Percentiles rank a stretch among this genome's conserved stretches.
phyloP scores from a whole-genome alignment of 495 filamentous ascomycete species.

The Achaetomiella virescens region DNA sequence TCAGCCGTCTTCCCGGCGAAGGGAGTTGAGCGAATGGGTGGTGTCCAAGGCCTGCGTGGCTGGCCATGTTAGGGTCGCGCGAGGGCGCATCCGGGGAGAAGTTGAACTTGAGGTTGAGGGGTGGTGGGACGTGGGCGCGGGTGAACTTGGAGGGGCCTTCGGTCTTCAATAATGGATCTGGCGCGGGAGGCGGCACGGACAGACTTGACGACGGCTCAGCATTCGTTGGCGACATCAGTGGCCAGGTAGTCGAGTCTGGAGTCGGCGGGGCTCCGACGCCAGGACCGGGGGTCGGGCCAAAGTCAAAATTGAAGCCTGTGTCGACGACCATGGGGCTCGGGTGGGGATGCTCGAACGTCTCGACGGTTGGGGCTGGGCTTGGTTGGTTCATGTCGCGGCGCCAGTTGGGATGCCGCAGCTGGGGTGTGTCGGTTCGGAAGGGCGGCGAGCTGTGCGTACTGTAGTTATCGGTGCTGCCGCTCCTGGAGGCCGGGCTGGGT shows the following conservation, averaged over 20 bases:
- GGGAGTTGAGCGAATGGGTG: conserved; percentile 13
- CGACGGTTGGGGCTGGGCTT: conserved; percentile 3
- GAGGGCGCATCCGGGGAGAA: conserved; percentile 26
- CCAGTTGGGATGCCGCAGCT: conserved; percentile 16
- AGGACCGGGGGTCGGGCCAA: conserved; percentile 12
- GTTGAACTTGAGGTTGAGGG: conserved; percentile 24
- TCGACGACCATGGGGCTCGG: conserved; percentile 11
- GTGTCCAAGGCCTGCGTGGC: conserved; percentile 17
- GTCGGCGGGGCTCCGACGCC: conserved; percentile 12
- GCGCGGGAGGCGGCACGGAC: neutral
- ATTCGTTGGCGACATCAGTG: conserved; percentile 13
- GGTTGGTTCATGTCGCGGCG: conserved; percentile 4
- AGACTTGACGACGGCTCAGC: neutral
- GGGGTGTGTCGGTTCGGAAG: conserved; percentile 20
- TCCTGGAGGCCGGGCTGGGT: conserved; percentile 8
- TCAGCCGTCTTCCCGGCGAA: conserved; percentile 2
- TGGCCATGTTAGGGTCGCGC: conserved; percentile 15
- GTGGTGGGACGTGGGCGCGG: conserved; percentile 20
- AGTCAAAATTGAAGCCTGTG: conserved; percentile 30
- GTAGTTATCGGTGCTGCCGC: conserved; percentile 15
- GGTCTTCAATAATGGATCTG: neutral
- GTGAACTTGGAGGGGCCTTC: conserved; percentile 4
- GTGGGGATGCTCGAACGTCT: neutral
- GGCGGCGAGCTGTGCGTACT: conserved; percentile 12
- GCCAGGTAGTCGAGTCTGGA: conserved; percentile 28